These are phyloP conservation scores for Apiotrichum brassicae DNA, from an alignment of 1,284 basidiomycete species.

Conservation along the genomic window DNA sequence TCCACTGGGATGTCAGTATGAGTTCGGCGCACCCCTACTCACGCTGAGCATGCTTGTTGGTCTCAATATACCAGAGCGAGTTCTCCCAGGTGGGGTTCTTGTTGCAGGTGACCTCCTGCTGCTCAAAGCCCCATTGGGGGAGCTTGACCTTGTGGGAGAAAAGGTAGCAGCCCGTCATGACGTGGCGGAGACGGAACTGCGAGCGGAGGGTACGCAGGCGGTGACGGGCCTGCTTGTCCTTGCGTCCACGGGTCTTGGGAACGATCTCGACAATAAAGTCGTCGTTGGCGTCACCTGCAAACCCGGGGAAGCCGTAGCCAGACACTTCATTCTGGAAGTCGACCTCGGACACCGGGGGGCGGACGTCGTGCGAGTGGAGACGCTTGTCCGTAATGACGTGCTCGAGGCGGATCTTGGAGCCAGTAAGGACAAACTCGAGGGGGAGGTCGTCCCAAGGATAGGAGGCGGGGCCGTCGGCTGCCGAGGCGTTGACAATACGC, in stretches of 20 bases:
- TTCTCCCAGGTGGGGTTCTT: slow-evolving; percentile 88
- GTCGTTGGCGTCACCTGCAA: slow-evolving; percentile 72
- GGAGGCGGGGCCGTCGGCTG: slow-evolving; percentile 47
- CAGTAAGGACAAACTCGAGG: slow-evolving; percentile 60
- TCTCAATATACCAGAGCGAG: slow-evolving; percentile 93
- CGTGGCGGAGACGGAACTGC: slow-evolving; percentile 76
- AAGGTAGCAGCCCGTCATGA: slow-evolving; percentile 85
- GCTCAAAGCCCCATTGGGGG: slow-evolving; percentile 95
- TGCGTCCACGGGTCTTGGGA: slow-evolving; percentile 44
- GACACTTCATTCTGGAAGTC: slow-evolving; percentile 99
- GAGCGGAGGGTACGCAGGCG: slow-evolving; percentile 74
- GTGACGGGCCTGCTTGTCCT: slow-evolving; percentile 62
- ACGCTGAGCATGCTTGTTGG: slow-evolving; percentile 61
- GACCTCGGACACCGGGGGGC: slow-evolving; percentile 93
- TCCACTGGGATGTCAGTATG: slow-evolving; percentile 45
- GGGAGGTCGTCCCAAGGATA: slow-evolving; percentile 57
- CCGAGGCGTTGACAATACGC: slow-evolving; percentile 67
- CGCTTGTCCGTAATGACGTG: slow-evolving; percentile 77
- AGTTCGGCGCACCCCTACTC: slow-evolving; percentile 32
- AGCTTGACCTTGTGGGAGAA: slow-evolving; percentile 98
- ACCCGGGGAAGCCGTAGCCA: slow-evolving; percentile 69
- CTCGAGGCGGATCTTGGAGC: slow-evolving; percentile 71
- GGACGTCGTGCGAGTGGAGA: slow-evolving; percentile 88
- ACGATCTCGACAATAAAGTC: slow-evolving; percentile 92
- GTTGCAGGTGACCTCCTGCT: slow-evolving; percentile 96